Evolutionary conservation across 164 flowering plant species (phyloP), one percentile per base, ranked within the genome.

Genomic region (Magnolia changhungtana): DNA sequence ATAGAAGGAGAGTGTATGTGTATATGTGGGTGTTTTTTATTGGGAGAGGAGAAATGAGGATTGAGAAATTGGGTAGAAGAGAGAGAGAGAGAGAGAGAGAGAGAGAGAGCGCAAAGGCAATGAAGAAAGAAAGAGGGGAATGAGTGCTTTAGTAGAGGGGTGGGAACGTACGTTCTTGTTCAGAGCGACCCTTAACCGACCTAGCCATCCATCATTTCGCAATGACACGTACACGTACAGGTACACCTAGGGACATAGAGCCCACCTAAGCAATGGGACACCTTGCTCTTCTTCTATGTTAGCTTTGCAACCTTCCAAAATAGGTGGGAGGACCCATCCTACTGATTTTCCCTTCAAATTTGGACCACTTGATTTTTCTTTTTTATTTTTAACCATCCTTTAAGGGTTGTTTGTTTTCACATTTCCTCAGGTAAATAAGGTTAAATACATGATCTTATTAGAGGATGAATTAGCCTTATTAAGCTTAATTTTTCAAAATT

Each of bases 201-300:
- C 55, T 74, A 59, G 68, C 69, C 58, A 29, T 74, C 69, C 67
- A 73, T 61, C 51, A 61, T 74, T 49, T 74, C 55, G 11, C 76
- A 13, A 21, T 64, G 69, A 37, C 76, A 74, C 76, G 37, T 74
- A 23, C 27, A 16, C 21, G 19, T 24, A 29, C 51, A 14, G 8
- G 9, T 49, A 65, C 13, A 14, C 50, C 50, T 27, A 16, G 50
- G 71, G 71, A 14, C 6, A 8, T 68, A 27, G 71, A 37, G 31
- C 37, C n/a, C 45, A 37, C 71, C 7, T 16, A 2, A 23, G 19
- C 50, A 0, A 31, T 68, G 71, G 71, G 8, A 1, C 50, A 14
- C 49, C 49, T 11, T 14, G 2, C 29, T 31, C 0, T 3, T 37
- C 45, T 37, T 37, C 45, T 37, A 37, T 37, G 45, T 37, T 37